Evolutionary conservation across 2,329 filamentous ascomycete species (phyloP).

Genomic region (Xenosphaeropsis pyriputrescens): DNA sequence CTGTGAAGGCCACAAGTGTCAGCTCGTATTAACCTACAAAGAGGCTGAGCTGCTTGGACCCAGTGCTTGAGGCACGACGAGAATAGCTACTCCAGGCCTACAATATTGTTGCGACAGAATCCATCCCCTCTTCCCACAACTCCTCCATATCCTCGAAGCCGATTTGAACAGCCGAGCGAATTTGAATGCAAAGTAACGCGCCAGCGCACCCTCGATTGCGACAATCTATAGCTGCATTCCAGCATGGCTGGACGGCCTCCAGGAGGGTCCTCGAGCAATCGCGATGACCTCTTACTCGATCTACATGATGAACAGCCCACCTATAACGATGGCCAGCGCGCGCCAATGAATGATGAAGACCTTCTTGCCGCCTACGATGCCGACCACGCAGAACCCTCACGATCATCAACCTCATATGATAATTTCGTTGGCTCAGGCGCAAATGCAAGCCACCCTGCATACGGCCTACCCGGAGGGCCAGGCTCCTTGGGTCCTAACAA

Average conservation of each 20-base stretch:
- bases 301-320: constrained; percentile 55
- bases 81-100: background rate
- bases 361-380: constrained; percentile 57
- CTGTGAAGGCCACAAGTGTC: too few relatives aligned
- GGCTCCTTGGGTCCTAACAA: constrained; percentile 9
- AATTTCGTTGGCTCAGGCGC: constrained; percentile 68
- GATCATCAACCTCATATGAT: constrained; percentile 87
- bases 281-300: constrained; percentile 55
- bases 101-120: too few relatives aligned
- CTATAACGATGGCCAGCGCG: constrained; percentile 64
- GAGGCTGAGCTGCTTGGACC: constrained; percentile 7
- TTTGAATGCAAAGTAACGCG: too few relatives aligned
- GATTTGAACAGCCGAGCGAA: too few relatives aligned
- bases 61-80: constrained; percentile 2
- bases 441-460: constrained; percentile 30
- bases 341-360: constrained; percentile 70
- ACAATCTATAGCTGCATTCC: constrained; percentile 14
- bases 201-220: constrained; percentile 8
- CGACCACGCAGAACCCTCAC: constrained; percentile 42
- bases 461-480: constrained; percentile 21
- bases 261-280: constrained; percentile 28
- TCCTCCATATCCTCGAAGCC: too few relatives aligned
- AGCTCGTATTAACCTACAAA: constrained; percentile 1
- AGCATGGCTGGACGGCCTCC: constrained; percentile 47
- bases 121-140: too few relatives aligned